Evolutionary conservation across 768 basidiomycete species (phyloP).

Genomic region (Solioccasus polychromus): DNA sequence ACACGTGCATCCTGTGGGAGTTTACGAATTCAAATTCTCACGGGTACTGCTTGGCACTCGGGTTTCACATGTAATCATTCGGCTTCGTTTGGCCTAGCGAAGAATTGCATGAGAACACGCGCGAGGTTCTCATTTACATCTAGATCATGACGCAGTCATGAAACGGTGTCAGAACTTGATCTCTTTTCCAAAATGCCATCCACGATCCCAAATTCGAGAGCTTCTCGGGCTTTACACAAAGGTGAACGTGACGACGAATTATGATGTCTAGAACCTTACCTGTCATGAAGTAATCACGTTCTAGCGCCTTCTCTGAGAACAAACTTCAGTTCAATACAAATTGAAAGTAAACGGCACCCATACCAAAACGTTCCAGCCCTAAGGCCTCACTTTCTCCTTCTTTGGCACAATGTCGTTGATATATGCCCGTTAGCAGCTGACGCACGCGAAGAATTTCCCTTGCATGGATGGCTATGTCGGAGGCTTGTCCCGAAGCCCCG

Average conservation of each 20-base stretch:
- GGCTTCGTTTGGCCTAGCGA: constrained; percentile 1
- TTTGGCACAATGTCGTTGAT: constrained; percentile 79
- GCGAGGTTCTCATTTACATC: constrained; percentile 3
- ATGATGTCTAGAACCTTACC: constrained; percentile 38
- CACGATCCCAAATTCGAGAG: constrained; percentile 87
- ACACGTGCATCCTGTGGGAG: constrained; percentile 26
- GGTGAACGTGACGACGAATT: constrained; percentile 22
- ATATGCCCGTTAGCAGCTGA: constrained; percentile 79
- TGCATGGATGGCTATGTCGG: constrained; percentile 96
- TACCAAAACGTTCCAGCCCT: constrained; percentile 78
- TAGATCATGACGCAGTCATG: constrained; percentile 16
- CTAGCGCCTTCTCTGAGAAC: constrained; percentile 74
- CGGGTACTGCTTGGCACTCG: background rate
- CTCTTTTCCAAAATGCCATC: constrained; percentile 87
- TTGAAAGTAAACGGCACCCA: constrained; percentile 28
- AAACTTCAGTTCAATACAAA: constrained; percentile 20
- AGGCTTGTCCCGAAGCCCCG: constrained; percentile 92
- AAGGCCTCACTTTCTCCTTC: constrained; percentile 60
- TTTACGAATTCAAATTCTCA: constrained; percentile 16
- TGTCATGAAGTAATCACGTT: constrained; percentile 96
- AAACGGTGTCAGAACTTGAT: constrained; percentile 47
- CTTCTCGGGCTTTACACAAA: constrained; percentile 69
- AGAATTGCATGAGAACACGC: constrained; percentile 7
- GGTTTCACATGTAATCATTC: constrained; percentile 4
- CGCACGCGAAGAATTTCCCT: constrained; percentile 92